These are phyloP conservation scores for Cercospora berteroae DNA, from an alignment of 2,329 filamentous ascomycete species.

Conservation along the genomic window DNA sequence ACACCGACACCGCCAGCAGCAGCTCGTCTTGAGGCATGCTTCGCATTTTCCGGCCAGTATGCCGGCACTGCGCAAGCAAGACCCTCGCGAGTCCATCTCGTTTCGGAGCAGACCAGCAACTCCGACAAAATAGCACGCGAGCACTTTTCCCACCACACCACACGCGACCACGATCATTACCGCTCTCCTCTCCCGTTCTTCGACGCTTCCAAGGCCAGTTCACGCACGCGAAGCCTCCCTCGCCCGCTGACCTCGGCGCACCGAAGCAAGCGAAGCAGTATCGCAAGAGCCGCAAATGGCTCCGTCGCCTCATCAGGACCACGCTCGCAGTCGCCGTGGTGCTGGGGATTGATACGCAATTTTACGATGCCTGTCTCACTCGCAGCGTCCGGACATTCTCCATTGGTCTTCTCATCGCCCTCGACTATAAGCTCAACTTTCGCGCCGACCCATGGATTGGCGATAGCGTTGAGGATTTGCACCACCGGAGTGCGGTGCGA, in stretches of 20 bases:
- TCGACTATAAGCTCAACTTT: constrained; percentile 98
- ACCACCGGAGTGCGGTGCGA: constrained; percentile 78
- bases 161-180: background rate
- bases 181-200: background rate
- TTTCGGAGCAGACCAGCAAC: constrained; percentile 25
- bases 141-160: constrained; percentile 4
- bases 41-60: constrained; percentile 30
- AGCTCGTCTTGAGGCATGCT: constrained; percentile 24
- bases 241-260: constrained; percentile 73
- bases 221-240: constrained; percentile 60
- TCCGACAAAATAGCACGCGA: constrained; percentile 13
- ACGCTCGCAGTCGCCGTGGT: constrained; percentile 58
- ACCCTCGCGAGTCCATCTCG: constrained; percentile 29
- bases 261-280: constrained; percentile 70
- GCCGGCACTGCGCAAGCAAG: constrained; percentile 34
- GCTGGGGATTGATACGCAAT: constrained; percentile 68
- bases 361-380: constrained; percentile 75
- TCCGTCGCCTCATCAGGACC: constrained; percentile 67
- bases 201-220: constrained; percentile 39
- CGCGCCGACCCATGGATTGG: constrained; percentile 72
- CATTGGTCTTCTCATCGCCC: constrained; percentile 72
- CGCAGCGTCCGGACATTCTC: constrained; percentile 80
- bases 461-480: constrained; percentile 71
- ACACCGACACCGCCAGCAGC: background rate
- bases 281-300: constrained; percentile 68